Conservation (phyloP, 352 stramenopile genomes). For the Peronospora destructor region DNA sequence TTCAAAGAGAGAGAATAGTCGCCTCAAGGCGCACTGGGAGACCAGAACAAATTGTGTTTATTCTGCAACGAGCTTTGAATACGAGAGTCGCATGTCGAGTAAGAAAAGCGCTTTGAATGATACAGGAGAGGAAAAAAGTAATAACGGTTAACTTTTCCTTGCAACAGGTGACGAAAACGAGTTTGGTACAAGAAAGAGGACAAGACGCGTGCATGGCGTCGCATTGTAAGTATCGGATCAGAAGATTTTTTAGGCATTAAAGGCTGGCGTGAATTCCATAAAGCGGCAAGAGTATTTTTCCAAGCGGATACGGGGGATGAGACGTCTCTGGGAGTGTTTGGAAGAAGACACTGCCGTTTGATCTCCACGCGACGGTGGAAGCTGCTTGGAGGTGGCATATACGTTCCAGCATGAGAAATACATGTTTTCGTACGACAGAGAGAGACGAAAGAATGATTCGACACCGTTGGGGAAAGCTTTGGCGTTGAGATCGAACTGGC, state of each 20-base stretch:
- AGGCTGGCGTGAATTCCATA: slow-evolving; percentile 27
- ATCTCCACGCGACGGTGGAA: slow-evolving; percentile 25
- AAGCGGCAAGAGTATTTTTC: slow-evolving; percentile 33
- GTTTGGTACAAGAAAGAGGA: slow-evolving; percentile 20
- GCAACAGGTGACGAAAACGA: slow-evolving; percentile 28
- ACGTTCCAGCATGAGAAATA: slow-evolving; percentile 33
- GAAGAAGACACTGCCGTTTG: slow-evolving; percentile 42
- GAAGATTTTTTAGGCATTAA: slow-evolving; percentile 31
- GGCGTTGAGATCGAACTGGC: slow-evolving; percentile 46
- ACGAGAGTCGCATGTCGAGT: slow-evolving; percentile 29
- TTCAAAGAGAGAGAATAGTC: slow-evolving; percentile 28
- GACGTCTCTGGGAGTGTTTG: slow-evolving; percentile 29
- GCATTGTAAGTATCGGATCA: slow-evolving; percentile 22
- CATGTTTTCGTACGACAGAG: slow-evolving; percentile 26
- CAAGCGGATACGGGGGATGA: slow-evolving; percentile 13
- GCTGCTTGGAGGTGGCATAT: slow-evolving; percentile 39
- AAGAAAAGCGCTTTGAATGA: background rate
- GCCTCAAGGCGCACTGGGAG: slow-evolving; percentile 23
- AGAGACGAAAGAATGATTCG: slow-evolving; percentile 11
- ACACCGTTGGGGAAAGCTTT: slow-evolving; percentile 59
- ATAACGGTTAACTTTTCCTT: slow-evolving; percentile 2
- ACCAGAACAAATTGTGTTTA: slow-evolving; percentile 28
- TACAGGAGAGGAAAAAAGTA: background rate
- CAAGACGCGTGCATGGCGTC: slow-evolving; percentile 22
- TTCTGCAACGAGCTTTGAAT: slow-evolving; percentile 30